Conservation (phyloP, 2,329 filamentous ascomycete genomes). For the Fonsecaea multimorphosa region DNA sequence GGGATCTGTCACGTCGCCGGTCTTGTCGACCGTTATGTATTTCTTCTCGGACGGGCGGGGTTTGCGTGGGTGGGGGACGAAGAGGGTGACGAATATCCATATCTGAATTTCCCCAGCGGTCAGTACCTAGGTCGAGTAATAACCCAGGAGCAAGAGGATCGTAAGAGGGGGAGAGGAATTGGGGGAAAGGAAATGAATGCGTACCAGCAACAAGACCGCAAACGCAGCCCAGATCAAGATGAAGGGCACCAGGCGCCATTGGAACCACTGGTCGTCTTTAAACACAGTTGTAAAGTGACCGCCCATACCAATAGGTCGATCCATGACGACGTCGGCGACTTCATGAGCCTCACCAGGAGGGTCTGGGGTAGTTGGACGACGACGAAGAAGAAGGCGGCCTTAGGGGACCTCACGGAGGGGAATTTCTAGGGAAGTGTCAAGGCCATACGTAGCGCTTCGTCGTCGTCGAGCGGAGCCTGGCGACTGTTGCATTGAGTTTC, state of each 20-base stretch:
- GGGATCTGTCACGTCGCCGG: conserved; percentile 62
- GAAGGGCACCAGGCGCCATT: conserved; percentile 37
- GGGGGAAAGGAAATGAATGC: too few relatives aligned
- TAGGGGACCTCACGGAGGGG: background rate
- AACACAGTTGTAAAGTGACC: conserved; percentile 33
- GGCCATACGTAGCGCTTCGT: conserved; percentile 9
- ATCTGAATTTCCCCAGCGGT: conserved; percentile 53
- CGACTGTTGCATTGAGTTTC: background rate
- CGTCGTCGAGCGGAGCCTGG: conserved; percentile 7
- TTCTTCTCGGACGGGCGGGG: conserved; percentile 80
- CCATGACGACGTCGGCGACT: conserved; percentile 8
- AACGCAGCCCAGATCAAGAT: conserved; percentile 38
- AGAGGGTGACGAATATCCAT: conserved; percentile 71
- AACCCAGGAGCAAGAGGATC: too few relatives aligned
- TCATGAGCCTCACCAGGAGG: background rate
- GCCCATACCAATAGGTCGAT: conserved; percentile 34
- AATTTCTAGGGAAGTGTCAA: background rate
- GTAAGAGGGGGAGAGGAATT: too few relatives aligned
- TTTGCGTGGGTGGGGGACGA: conserved; percentile 80
- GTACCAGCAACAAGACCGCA: conserved; percentile 31
- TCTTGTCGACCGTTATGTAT: conserved; percentile 75
- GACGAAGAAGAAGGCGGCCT: conserved; percentile 5
- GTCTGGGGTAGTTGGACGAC: background rate
- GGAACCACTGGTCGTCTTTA: conserved; percentile 24
- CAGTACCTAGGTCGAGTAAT: too few relatives aligned